Evolutionary conservation across 352 stramenopile species (phyloP).

Genomic region (Phytophthora tentaculata): DNA sequence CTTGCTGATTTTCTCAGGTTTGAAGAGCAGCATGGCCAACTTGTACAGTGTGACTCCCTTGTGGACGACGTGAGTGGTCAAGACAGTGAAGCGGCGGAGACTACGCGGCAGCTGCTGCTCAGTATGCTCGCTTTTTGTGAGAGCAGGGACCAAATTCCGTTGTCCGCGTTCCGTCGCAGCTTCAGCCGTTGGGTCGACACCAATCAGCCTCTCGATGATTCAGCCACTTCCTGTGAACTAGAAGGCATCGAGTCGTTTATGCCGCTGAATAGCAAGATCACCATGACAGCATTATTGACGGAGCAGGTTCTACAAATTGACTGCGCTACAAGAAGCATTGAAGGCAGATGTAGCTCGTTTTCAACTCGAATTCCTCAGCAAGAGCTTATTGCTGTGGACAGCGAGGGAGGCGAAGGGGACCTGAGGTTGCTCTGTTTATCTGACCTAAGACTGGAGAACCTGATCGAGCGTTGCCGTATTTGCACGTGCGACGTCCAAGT

Average conservation of each 20-base stretch:
- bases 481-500: constrained; percentile 22
- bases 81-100: constrained; percentile 3
- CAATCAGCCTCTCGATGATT: constrained; percentile 3
- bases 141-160: constrained; percentile 17
- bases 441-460: constrained; percentile 14
- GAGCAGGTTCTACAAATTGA: constrained; percentile 27
- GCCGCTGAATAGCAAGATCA: constrained; percentile 6
- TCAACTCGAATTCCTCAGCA: constrained; percentile 14
- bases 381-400: constrained; percentile 16
- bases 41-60: constrained; percentile 20
- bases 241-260: constrained; percentile 6
- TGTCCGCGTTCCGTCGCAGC: constrained; percentile 5
- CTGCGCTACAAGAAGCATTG: constrained; percentile 9
- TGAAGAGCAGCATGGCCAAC: constrained; percentile 12
- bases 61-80: not conserved
- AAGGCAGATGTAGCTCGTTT: not conserved
- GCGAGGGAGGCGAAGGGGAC: not conserved
- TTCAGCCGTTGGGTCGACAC: not conserved
- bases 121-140: constrained; percentile 27
- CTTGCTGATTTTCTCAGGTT: constrained; percentile 16
- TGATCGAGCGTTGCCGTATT: constrained; percentile 35
- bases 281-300: constrained; percentile 28
- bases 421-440: constrained; percentile 24
- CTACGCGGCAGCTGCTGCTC: constrained; percentile 11
- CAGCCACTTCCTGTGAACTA: not conserved